phyloP scores from a whole-genome alignment of 352 stramenopile species.

The Blastocystis sp. region DNA sequence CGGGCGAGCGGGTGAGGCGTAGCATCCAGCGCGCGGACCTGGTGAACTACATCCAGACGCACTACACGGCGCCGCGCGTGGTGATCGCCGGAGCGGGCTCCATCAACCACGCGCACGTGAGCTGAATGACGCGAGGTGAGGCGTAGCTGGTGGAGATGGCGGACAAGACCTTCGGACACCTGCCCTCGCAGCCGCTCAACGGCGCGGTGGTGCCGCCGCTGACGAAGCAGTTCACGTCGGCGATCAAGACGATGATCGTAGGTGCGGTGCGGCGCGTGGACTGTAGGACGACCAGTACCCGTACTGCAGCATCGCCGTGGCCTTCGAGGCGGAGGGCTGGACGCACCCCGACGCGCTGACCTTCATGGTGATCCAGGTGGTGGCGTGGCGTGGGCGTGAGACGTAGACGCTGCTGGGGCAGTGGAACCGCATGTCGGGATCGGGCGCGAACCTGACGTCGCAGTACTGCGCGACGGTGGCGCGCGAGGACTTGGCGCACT shows the following conservation, averaged over 20 bases:
- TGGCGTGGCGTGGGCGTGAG: neutral
- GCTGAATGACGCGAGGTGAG: neutral
- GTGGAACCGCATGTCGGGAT: constrained; percentile 85
- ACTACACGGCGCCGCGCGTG: constrained; percentile 98
- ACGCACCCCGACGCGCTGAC: constrained; percentile 94
- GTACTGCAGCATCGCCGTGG: constrained; percentile 89
- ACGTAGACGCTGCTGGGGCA: constrained; percentile 80
- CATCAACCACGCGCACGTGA: constrained; percentile 85
- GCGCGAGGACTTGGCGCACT: constrained; percentile 91
- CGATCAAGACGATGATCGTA: constrained; percentile 46
- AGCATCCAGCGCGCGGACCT: constrained; percentile 89
- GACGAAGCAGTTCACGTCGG: constrained; percentile 49
- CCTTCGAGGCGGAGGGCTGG: constrained; percentile 95
- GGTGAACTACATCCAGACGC: constrained; percentile 93
- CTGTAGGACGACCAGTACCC: constrained; percentile 78
- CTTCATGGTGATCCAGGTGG: constrained; percentile 91
- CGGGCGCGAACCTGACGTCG: constrained; percentile 88
- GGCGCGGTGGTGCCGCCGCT: constrained; percentile 67
- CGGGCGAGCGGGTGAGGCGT: constrained; percentile 75
- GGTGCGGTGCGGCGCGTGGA: neutral
- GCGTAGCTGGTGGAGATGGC: constrained; percentile 90
- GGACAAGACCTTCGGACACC: constrained; percentile 89
- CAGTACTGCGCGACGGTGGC: constrained; percentile 92
- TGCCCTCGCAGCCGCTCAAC: constrained; percentile 75
- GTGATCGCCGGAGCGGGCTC: constrained; percentile 94